Evolutionary conservation across 2,329 filamentous ascomycete species (phyloP).

Genomic region (Aspergillus latus): DNA sequence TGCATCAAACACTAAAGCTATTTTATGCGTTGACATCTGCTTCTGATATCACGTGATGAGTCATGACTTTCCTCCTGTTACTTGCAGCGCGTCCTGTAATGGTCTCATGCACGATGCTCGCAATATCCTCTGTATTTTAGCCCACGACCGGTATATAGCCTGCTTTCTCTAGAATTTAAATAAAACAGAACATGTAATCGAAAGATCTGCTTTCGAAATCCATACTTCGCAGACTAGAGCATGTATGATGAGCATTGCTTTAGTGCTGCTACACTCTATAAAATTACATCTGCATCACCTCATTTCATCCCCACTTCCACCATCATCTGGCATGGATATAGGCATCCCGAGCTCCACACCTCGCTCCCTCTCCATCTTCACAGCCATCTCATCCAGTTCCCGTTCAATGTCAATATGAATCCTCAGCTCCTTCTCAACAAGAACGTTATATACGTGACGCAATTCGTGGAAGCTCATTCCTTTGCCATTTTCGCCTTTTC

Average conservation of each 20-base stretch:
- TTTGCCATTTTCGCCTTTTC: background rate
- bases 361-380: constrained; percentile 17
- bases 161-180: background rate
- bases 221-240: no score
- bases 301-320: constrained; percentile 26
- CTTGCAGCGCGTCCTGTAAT: constrained; percentile 14
- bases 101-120: constrained; percentile 4
- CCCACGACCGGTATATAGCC: constrained; percentile 1
- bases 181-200: background rate
- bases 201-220: no score
- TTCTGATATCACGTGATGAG: constrained; percentile 6
- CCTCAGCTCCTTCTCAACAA: constrained; percentile 63
- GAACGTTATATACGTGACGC: constrained; percentile 54
- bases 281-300: constrained; percentile 11
- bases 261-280: no score
- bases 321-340: constrained; percentile 34
- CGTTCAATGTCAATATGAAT: constrained; percentile 57
- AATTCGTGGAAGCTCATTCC: constrained; percentile 50
- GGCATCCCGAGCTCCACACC: constrained; percentile 17
- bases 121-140: constrained; percentile 16
- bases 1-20: no score
- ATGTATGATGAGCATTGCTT: no score
- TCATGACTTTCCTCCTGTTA: constrained; percentile 14
- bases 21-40: background rate
- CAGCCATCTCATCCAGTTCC: constrained; percentile 35